Percentiles rank a stretch among this genome's conserved stretches.
Conservation (phyloP, 306 rosid genomes). For the Pyrus bretschneideri region DNA sequence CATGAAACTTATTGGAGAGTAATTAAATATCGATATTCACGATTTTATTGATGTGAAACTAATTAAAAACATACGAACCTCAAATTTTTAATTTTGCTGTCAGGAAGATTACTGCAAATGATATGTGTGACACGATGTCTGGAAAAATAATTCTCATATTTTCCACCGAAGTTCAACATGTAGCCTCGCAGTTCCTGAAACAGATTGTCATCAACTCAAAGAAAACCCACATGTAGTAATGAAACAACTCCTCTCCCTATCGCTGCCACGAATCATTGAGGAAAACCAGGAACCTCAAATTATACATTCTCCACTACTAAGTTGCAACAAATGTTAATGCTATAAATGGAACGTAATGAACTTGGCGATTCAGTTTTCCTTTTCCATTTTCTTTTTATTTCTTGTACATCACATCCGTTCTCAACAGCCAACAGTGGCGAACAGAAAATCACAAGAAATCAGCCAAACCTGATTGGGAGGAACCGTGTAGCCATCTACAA, state of each 20-base stretch:
- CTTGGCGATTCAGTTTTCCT: background rate
- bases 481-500: conserved; percentile 87
- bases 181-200: conserved; percentile 75
- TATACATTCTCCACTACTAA: background rate
- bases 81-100: conserved; percentile 66
- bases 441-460: background rate
- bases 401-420: background rate
- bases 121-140: conserved; percentile 74
- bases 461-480: conserved; percentile 73
- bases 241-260: background rate
- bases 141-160: conserved; percentile 84
- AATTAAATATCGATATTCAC: background rate
- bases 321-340: background rate
- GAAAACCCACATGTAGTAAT: background rate
- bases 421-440: conserved; percentile 1
- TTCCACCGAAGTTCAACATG: conserved; percentile 79
- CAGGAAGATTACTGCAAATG: conserved; percentile 79
- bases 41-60: background rate
- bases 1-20: background rate
- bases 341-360: background rate
- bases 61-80: conserved; percentile 39
- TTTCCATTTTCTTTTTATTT: background rate
- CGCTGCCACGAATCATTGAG: background rate
- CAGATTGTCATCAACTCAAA: background rate
- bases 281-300: background rate